Evolutionary conservation across 345 rosid species (phyloP), one percentile per base, ranked within the genome.

Genomic region (Populus davidiana): DNA sequence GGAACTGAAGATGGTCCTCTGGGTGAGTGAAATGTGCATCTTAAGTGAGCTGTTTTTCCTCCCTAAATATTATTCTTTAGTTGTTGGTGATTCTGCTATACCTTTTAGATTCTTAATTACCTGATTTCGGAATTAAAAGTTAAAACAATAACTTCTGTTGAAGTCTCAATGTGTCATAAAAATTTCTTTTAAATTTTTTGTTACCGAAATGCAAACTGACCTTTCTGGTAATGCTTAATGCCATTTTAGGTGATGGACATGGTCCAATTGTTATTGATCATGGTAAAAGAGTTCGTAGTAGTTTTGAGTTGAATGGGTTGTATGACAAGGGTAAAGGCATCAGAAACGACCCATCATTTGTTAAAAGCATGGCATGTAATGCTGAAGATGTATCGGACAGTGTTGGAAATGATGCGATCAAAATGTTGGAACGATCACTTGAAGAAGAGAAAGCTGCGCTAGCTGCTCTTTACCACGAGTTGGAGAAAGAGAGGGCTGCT

Each of bases 401-500:
- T 73, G 72, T 39, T 49, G 76, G 33, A 6, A 70, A 77, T 52
- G 72, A 69, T 41, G 62, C 61, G 47, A 74, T 69, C 64, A 63
- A 38, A 64, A 27, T 36, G 78, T 59, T 70, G 76, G 66, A 65
- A 54, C 72, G 54, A 74, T 69, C 67, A 38, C 78, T 81, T 50
- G 73, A 69, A 64, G 80, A 74, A 41, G 76, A 81, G 62, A 78
- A 74, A 54, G 47, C 72, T 65, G 76, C 79, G 16, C 76, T 11
- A 38, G 75, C 72, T 50, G 62, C 72, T 67, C 81, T 81, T 63
- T 74, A 70, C 75, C 79, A 50, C 63, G 84, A 81, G 41, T 66
- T 81, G 69, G 84, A 81, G 81, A 70, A 78, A 71, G 84, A 78
- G 81, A 77, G 84, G 78, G 81, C 84, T 39, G 84, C 84, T 73